Percentiles rank a stretch among this genome's conserved stretches.
Evolutionary conservation across 2,329 filamentous ascomycete species (phyloP).

Genomic region (Thelonectria rubi): DNA sequence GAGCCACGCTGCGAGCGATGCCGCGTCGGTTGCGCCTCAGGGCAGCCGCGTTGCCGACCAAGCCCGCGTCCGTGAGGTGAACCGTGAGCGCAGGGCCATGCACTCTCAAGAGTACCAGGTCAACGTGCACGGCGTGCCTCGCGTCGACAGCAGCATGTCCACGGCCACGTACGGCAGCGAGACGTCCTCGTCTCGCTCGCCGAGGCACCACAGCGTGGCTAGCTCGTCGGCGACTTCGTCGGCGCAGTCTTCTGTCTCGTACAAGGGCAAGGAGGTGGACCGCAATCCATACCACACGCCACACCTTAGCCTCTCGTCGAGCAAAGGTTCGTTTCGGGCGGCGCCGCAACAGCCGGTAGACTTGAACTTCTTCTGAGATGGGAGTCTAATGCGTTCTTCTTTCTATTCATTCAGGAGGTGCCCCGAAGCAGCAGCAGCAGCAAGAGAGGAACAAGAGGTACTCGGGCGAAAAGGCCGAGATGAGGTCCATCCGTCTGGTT

Average conservation of each 20-base stretch:
- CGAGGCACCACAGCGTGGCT: constrained; percentile 19
- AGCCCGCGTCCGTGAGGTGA: constrained; percentile 59
- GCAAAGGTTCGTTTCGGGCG: constrained; percentile 46
- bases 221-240: constrained; percentile 27
- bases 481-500: neutral
- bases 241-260: constrained; percentile 38
- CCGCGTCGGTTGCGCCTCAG: constrained; percentile 62
- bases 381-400: constrained; percentile 8
- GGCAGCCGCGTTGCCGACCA: constrained; percentile 60
- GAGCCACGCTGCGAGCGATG: constrained; percentile 69
- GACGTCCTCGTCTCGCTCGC: constrained; percentile 34
- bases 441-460: constrained; percentile 50
- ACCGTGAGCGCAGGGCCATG: constrained; percentile 58
- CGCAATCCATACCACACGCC: constrained; percentile 45
- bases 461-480: constrained; percentile 52
- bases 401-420: constrained; percentile 12
- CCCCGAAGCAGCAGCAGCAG: constrained; percentile 47
- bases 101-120: constrained; percentile 47
- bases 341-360: constrained; percentile 27
- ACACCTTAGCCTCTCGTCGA: constrained; percentile 49
- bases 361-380: constrained; percentile 22
- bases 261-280: constrained; percentile 56
- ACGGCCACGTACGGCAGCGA: constrained; percentile 56
- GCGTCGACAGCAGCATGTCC: constrained; percentile 58
- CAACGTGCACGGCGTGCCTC: constrained; percentile 52